These are phyloP conservation scores for Cucurbita pepo DNA, from an alignment of 306 rosid species.

Conservation along the genomic window DNA sequence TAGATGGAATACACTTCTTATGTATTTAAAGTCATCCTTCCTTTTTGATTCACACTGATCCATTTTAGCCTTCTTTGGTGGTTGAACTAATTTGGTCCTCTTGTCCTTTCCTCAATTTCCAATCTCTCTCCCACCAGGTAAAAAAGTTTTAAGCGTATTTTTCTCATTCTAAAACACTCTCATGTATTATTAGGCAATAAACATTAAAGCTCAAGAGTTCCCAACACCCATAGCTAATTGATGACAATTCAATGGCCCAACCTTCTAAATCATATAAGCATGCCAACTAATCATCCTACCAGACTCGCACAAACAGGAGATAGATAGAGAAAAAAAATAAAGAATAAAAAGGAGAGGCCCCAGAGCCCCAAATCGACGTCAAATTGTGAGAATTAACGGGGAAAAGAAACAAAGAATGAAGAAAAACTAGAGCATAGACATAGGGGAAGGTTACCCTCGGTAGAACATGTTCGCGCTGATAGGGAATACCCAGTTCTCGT, in stretches of 20 bases:
- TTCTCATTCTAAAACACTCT: background rate
- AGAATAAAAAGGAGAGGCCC: too few species aligned
- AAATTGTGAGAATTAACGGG: background rate
- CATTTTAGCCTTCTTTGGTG: background rate
- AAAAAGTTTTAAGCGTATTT: background rate
- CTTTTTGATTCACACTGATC: too few species aligned
- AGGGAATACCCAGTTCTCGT: background rate
- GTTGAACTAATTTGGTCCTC: background rate
- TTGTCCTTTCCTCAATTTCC: background rate
- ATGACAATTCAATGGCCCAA: background rate
- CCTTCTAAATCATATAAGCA: background rate
- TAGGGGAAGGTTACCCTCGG: background rate
- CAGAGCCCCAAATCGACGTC: background rate
- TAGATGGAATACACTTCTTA: too few species aligned
- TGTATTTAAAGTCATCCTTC: too few species aligned
- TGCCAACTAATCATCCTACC: background rate
- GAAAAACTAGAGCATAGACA: background rate
- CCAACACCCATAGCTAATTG: background rate
- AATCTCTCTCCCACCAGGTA: background rate
- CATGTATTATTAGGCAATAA: background rate
- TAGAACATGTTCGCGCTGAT: conserved; percentile 3
- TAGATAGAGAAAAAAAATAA: background rate
- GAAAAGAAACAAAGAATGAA: background rate
- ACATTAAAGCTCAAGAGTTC: background rate
- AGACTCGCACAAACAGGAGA: background rate